Conservation (phyloP, 257 asterid species). For the Solanum sitiens region DNA sequence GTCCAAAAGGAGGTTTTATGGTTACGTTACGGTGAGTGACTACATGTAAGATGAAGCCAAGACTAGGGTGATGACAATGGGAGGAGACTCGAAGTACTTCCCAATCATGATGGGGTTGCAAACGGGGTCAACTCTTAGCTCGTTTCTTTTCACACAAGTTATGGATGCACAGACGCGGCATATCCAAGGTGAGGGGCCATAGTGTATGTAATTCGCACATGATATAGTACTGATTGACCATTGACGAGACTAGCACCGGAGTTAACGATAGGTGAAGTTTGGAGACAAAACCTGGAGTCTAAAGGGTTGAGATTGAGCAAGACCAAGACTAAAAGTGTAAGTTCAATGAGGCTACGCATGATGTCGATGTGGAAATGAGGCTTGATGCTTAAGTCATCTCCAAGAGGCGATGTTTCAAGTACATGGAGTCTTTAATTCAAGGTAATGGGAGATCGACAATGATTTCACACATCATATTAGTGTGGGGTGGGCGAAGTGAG, state of each 20-base stretch:
- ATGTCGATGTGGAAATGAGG: neutral
- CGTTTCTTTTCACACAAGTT: neutral
- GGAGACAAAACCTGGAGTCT: neutral
- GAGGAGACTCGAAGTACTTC: neutral
- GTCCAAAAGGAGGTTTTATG: neutral
- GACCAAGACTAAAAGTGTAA: neutral
- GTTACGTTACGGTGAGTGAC: neutral
- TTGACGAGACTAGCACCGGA: neutral
- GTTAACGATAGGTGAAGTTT: neutral
- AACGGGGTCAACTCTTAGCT: neutral
- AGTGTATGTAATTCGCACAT: neutral
- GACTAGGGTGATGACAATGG: neutral
- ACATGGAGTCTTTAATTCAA: neutral
- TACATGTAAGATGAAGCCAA: neutral
- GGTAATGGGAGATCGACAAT: neutral
- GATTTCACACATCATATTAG: neutral
- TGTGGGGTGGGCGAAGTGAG: neutral
- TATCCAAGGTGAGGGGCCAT: neutral
- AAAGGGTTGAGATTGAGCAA: neutral
- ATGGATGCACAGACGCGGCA: neutral
- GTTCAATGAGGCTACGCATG: neutral
- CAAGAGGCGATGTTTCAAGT: neutral
- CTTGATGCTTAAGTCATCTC: neutral
- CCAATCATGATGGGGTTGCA: neutral
- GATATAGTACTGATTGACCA: neutral